Conservation (phyloP, 805 yeast species). For the Saccharomycopsis fodiens region DNA sequence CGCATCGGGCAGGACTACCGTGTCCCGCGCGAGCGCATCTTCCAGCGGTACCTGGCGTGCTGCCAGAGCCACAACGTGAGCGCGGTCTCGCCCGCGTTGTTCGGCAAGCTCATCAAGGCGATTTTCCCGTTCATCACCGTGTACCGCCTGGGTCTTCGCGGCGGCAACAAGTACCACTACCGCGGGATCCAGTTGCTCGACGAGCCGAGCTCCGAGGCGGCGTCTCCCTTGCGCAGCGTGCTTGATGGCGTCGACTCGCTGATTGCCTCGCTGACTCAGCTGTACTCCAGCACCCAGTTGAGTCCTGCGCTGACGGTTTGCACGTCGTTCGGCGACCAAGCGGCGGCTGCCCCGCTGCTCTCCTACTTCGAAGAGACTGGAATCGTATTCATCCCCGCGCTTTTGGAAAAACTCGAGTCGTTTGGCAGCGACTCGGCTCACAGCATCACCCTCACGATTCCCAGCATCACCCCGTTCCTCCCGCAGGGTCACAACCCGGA, state of each 20-base stretch:
- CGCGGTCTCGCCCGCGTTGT: constrained; percentile 67
- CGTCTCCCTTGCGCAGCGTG: constrained; percentile 16
- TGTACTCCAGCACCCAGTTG: constrained; percentile 12
- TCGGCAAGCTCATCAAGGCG: constrained; percentile 63
- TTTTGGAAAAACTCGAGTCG: constrained; percentile 21
- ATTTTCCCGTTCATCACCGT: constrained; percentile 60
- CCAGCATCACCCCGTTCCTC: constrained; percentile 31
- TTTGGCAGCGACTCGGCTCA: constrained; percentile 24
- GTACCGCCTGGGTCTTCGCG: constrained; percentile 70
- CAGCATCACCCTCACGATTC: constrained; percentile 30
- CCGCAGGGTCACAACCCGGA: constrained; percentile 39
- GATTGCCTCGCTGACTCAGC: not conserved
- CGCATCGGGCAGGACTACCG: constrained; percentile 41
- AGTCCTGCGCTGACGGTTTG: constrained; percentile 11
- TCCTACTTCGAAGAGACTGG: not conserved
- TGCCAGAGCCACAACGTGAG: constrained; percentile 49
- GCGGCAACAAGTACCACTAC: constrained; percentile 74
- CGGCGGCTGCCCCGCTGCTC: not conserved
- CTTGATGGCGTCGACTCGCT: constrained; percentile 5
- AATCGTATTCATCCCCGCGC: constrained; percentile 23
- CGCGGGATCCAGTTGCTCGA: constrained; percentile 54
- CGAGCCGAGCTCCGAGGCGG: constrained; percentile 7
- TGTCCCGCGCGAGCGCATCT: constrained; percentile 60
- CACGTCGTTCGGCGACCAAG: not conserved
- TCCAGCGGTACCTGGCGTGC: constrained; percentile 53